phyloP scores from a whole-genome alignment of 75 land plant genomes.

The Picea sitchensis region DNA sequence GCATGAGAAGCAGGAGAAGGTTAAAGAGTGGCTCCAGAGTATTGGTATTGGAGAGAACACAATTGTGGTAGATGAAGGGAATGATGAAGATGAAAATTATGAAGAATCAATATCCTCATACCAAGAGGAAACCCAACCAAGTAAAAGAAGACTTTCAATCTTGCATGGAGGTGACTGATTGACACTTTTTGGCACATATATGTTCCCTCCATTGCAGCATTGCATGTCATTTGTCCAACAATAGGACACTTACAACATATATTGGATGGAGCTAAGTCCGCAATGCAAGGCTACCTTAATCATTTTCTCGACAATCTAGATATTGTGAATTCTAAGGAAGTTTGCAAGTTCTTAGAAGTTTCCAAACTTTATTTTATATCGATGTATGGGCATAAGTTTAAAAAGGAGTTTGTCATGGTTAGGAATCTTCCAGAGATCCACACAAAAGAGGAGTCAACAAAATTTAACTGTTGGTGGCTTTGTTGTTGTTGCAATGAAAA shows the following conservation, averaged over 20 bases:
- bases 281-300: slow-evolving; percentile 89
- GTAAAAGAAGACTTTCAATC: slow-evolving; percentile 26
- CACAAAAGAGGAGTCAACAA: slow-evolving; percentile 35
- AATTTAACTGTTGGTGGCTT: slow-evolving; percentile 49
- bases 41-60: slow-evolving; percentile 78
- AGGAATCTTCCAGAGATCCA: slow-evolving; percentile 74
- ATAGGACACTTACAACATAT: slow-evolving; percentile 81
- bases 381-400: slow-evolving; percentile 94
- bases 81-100: slow-evolving; percentile 77
- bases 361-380: slow-evolving; percentile 86
- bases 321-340: slow-evolving; percentile 89
- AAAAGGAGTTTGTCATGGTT: slow-evolving; percentile 86
- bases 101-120: slow-evolving; percentile 44
- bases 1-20: slow-evolving; percentile 27
- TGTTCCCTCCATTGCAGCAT: slow-evolving; percentile 95
- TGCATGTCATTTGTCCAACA: slow-evolving; percentile 85
- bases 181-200: slow-evolving; percentile 53
- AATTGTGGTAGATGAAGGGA: slow-evolving; percentile 29
- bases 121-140: slow-evolving; percentile 43
- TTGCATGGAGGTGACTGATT: slow-evolving; percentile 14
- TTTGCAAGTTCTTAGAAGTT: slow-evolving; percentile 93
- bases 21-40: slow-evolving; percentile 95
- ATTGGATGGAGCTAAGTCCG: slow-evolving; percentile 67
- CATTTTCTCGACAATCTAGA: slow-evolving; percentile 86
- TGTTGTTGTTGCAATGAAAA: slow-evolving; percentile 70